Percentiles rank a stretch among this genome's conserved stretches.
Evolutionary conservation across 768 basidiomycete genomes (phyloP).

Genomic region (Russula compacta): DNA sequence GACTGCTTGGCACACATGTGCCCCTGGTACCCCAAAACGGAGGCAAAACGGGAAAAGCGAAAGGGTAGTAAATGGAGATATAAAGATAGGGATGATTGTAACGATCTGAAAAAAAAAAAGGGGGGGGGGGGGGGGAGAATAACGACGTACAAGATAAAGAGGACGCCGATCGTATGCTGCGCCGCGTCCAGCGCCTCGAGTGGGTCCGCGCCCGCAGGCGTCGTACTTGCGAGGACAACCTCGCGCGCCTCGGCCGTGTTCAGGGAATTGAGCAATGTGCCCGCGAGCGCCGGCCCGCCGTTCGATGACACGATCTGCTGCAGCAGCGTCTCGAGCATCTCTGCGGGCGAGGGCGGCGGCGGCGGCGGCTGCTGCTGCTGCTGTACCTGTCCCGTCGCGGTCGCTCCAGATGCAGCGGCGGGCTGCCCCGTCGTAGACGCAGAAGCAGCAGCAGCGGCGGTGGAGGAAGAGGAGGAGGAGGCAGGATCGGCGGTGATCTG

Average conservation of each 20-base stretch:
- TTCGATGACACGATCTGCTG: constrained; percentile 7
- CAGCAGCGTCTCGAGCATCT: constrained; percentile 2
- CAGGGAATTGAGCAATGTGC: background rate
- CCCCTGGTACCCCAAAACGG: background rate
- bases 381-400: background rate
- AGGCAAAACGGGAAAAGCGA: background rate
- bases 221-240: background rate
- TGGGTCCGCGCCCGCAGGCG: constrained; percentile 6
- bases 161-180: constrained; percentile 8
- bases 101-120: background rate
- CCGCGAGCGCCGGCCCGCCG: background rate
- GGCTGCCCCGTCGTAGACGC: background rate
- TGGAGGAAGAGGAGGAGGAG: too few relatives aligned
- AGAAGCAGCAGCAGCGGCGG: background rate
- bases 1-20: too few relatives aligned
- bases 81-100: background rate
- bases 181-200: constrained; percentile 10
- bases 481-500: background rate
- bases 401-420: background rate
- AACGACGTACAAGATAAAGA: constrained; percentile 10
- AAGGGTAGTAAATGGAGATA: too few relatives aligned
- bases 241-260: constrained; percentile 6
- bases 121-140: too few relatives aligned
- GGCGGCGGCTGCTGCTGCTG: background rate
- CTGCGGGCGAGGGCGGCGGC: background rate